These are phyloP conservation scores for Mycosphaerella sp. DNA, from an alignment of 2,329 filamentous ascomycete species.

Conservation along the genomic window DNA sequence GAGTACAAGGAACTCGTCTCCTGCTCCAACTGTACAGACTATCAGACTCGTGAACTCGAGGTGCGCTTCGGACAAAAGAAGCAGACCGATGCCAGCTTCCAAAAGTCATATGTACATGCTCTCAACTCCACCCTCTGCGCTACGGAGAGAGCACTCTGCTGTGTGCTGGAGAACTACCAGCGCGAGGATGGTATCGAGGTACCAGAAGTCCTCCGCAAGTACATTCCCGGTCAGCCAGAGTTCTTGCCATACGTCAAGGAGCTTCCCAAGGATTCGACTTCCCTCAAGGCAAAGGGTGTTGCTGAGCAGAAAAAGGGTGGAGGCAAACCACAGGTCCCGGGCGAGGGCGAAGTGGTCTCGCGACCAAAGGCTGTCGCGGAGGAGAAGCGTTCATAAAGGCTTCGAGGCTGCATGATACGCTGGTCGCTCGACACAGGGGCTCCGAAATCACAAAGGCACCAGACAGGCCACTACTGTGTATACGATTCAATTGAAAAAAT, in stretches of 20 bases:
- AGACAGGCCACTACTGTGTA: background rate
- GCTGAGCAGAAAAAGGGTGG: slow-evolving; percentile 22
- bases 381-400: slow-evolving; percentile 22
- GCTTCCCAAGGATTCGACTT: slow-evolving; percentile 66
- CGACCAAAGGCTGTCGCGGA: slow-evolving; percentile 31
- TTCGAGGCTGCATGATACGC: background rate
- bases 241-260: slow-evolving; percentile 88
- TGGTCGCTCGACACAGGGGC: background rate
- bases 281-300: slow-evolving; percentile 46
- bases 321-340: slow-evolving; percentile 25
- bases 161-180: slow-evolving; percentile 95
- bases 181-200: slow-evolving; percentile 76
- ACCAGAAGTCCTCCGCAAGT: slow-evolving; percentile 77
- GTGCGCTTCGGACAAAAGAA: slow-evolving; percentile 87
- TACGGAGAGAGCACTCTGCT: slow-evolving; percentile 87
- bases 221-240: slow-evolving; percentile 80
- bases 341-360: slow-evolving; percentile 31
- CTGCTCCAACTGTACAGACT: slow-evolving; percentile 97
- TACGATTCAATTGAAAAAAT: background rate
- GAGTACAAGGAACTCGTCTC: slow-evolving; percentile 98
- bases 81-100: slow-evolving; percentile 62
- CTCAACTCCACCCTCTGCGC: slow-evolving; percentile 86
- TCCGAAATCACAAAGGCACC: background rate
- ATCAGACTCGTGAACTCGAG: slow-evolving; percentile 89
- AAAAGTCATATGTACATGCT: slow-evolving; percentile 92